These are phyloP conservation scores for Blastobotrys aristatus DNA, from an alignment of 1,139 yeast genomes.

Conservation along the genomic window DNA sequence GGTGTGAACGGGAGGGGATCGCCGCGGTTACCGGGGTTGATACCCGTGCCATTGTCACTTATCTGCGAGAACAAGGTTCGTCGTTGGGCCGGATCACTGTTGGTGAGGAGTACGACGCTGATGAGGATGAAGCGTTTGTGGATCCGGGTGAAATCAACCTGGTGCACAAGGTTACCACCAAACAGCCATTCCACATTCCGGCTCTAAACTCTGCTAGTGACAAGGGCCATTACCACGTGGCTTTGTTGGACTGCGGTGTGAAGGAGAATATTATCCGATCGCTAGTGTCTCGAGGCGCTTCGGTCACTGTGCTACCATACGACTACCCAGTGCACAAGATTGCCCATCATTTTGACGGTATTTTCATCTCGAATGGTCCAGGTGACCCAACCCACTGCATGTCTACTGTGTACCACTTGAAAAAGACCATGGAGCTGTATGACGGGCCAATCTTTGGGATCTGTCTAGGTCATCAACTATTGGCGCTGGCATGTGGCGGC, in stretches of 20 bases:
- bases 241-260: conserved; percentile 96
- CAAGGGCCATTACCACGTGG: conserved; percentile 61
- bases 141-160: conserved; percentile 91
- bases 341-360: conserved; percentile 89
- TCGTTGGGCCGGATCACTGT: conserved; percentile 84
- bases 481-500: conserved; percentile 93
- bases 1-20: conserved; percentile 96
- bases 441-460: conserved; percentile 93
- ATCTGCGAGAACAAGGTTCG: conserved; percentile 92
- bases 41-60: conserved; percentile 88
- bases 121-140: conserved; percentile 83
- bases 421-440: conserved; percentile 60
- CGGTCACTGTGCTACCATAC: conserved; percentile 93
- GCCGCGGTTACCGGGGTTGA: conserved; percentile 97
- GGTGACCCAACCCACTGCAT: conserved; percentile 97
- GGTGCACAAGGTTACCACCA: conserved; percentile 91
- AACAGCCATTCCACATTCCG: conserved; percentile 85
- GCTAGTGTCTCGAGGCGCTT: conserved; percentile 89
- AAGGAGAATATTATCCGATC: conserved; percentile 95
- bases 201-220: conserved; percentile 49
- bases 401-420: conserved; percentile 69
- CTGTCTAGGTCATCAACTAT: conserved; percentile 93
- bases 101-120: conserved; percentile 88
- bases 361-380: conserved; percentile 94
- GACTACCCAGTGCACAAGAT: conserved; percentile 89